Base-by-base conservation (phyloP, 2,329 filamentous ascomycete species). In the Colletotrichum liriopes region DNA sequence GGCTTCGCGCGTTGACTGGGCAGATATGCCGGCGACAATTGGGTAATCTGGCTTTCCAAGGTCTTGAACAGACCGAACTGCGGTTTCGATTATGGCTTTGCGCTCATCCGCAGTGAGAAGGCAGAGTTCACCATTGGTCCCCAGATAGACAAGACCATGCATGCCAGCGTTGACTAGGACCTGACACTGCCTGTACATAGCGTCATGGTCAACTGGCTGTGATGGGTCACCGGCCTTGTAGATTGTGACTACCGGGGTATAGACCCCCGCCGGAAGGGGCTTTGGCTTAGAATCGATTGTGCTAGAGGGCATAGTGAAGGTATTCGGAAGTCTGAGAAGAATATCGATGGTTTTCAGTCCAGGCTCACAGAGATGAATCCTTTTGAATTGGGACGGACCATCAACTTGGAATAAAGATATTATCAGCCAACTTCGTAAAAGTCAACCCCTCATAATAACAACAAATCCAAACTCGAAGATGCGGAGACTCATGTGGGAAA, bases 1-100 rank as follows among this genome's bases (percentile, higher is more conserved):
- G 14, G 90, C 89, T 79, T 93, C 92, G 68, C 89, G 86, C 1
- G 90, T 92, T 1, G 91, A 93, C 74, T 92, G 89, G 0, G 82
- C 85, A 0, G 81, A 84, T 29, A 86, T 82, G 6, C 85, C 85
- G 4, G 84, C 85, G 2, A 86, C 82, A 3, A 86, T 79, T 0
- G 84, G 85, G 54, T 84, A 84, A 18, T 81, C 70, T 0, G 79
- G 75, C 2, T 81, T 75, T 1, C 78, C 74, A 0, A 81, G 73
- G 65, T 84, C 83, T 32, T 76, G 76, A 2, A 84, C 81, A 0
- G 84, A 83, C 11, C 79, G 78, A 16, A 78, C 77, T 0, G 83
- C 84, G 20, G 78, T 84, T 12, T 78, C 74, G 18, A 87, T 76
- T n/a, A 88, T 79, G 9, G 81, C 77, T 23, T 78, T 79, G 7